A percentile compares a stretch with the other conserved stretches of the same genome.
phyloP scores from a whole-genome alignment of 306 rosid genomes.

The Senna siamea region DNA sequence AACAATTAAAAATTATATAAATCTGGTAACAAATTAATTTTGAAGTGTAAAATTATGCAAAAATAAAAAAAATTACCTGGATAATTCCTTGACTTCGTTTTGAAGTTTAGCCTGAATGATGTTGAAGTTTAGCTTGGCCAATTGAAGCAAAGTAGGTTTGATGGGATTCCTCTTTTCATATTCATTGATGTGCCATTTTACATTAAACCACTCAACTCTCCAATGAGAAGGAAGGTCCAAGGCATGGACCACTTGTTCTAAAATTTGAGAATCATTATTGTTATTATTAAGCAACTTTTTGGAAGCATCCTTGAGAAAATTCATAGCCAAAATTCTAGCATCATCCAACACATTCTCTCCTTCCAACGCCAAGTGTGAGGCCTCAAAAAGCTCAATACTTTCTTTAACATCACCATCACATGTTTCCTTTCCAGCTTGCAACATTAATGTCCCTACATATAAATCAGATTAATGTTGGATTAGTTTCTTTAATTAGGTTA shows the following conservation, averaged over 20 bases:
- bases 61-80: constrained; percentile 37
- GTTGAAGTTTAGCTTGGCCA: constrained; percentile 60
- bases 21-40: too few species aligned
- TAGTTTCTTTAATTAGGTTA: too few species aligned
- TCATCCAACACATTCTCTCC: constrained; percentile 47
- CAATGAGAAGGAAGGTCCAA: constrained; percentile 59
- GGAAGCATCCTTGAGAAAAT: constrained; percentile 31
- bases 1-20: too few species aligned
- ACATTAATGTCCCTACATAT: not conserved
- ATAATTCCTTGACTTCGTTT: constrained; percentile 52
- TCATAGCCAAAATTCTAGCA: constrained; percentile 14
- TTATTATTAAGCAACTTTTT: not conserved
- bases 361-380: constrained; percentile 53
- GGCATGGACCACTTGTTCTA: constrained; percentile 44
- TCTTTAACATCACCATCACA: not conserved
- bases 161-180: constrained; percentile 12
- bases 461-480: too few species aligned
- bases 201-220: constrained; percentile 71
- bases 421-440: constrained; percentile 36
- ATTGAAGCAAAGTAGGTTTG: constrained; percentile 41
- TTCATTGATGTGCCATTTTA: constrained; percentile 51
- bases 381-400: constrained; percentile 50
- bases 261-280: not conserved
- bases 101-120: constrained; percentile 53
- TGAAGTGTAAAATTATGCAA: too few species aligned